phyloP scores from a whole-genome alignment of 345 rosid genomes.

The Camelina laxa region DNA sequence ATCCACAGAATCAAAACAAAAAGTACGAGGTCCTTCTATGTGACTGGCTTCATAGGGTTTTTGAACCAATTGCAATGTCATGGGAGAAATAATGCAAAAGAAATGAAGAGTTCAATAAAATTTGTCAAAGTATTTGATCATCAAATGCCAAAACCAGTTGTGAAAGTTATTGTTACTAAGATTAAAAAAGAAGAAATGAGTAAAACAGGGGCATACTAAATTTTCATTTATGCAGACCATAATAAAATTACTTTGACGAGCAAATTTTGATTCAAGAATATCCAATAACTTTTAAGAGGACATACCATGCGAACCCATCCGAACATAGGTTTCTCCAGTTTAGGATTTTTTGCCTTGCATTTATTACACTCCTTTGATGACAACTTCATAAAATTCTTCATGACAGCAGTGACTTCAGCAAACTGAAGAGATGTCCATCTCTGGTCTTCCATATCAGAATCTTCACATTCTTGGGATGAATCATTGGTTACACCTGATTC shows the following conservation, averaged over 20 bases:
- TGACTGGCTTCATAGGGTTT: background rate
- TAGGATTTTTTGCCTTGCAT: conserved; percentile 52
- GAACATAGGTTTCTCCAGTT: conserved; percentile 63
- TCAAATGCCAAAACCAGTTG: conserved; percentile 20
- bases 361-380: conserved; percentile 49
- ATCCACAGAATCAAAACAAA: conserved; percentile 2
- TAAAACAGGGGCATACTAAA: conserved; percentile 15
- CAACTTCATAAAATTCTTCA: conserved; percentile 59
- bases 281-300: conserved; percentile 30
- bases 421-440: conserved; percentile 92
- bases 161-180: background rate
- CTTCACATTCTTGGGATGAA: conserved; percentile 42
- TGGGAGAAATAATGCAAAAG: conserved; percentile 12
- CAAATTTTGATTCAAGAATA: conserved; percentile 5
- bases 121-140: background rate
- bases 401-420: conserved; percentile 58
- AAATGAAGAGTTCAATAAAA: conserved; percentile 13
- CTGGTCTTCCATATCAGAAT: conserved; percentile 37
- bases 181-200: background rate
- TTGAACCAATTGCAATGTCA: conserved; percentile 14
- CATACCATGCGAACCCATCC: conserved; percentile 87
- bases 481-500: conserved; percentile 28
- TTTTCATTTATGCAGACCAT: conserved; percentile 9
- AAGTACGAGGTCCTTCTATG: background rate
- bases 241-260: background rate